These are phyloP conservation scores for Pythium biforme DNA, from an alignment of 352 stramenopile genomes.

Conservation along the genomic window DNA sequence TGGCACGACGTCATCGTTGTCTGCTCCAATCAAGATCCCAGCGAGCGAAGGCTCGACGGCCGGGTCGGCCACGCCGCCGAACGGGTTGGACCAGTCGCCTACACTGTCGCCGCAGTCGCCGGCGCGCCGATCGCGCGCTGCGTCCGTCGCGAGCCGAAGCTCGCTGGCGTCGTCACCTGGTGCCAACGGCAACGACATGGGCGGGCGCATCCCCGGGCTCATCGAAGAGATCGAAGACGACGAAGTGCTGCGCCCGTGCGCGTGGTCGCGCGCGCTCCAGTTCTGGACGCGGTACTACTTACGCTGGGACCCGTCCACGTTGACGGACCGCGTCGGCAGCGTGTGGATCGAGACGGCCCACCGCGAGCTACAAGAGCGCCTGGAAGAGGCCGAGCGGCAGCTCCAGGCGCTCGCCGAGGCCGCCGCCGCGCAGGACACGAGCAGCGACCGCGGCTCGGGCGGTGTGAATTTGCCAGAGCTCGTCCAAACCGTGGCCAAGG, in stretches of 20 bases:
- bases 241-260: constrained; percentile 70
- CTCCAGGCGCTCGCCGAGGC: constrained; percentile 16
- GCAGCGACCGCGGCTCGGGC: background rate
- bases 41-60: background rate
- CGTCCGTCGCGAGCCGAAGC: background rate
- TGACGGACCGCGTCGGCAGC: constrained; percentile 55
- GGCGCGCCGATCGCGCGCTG: background rate
- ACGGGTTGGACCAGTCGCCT: background rate
- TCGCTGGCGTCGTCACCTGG: constrained; percentile 4
- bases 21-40: constrained; percentile 1
- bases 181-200: background rate
- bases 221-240: constrained; percentile 26
- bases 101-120: background rate
- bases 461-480: constrained; percentile 17
- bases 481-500: constrained; percentile 9
- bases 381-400: constrained; percentile 38
- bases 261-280: constrained; percentile 59
- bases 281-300: constrained; percentile 85
- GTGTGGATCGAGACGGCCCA: constrained; percentile 60
- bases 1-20: background rate
- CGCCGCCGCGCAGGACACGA: constrained; percentile 1
- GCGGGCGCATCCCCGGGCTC: background rate
- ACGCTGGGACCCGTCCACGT: constrained; percentile 64
- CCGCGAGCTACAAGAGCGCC: constrained; percentile 43
- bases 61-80: background rate